A percentile compares a stretch with the other conserved stretches of the same genome.
Evolutionary conservation across 108 stramenopile genomes (phyloP).

Genomic region (Skeletonema potamos): DNA sequence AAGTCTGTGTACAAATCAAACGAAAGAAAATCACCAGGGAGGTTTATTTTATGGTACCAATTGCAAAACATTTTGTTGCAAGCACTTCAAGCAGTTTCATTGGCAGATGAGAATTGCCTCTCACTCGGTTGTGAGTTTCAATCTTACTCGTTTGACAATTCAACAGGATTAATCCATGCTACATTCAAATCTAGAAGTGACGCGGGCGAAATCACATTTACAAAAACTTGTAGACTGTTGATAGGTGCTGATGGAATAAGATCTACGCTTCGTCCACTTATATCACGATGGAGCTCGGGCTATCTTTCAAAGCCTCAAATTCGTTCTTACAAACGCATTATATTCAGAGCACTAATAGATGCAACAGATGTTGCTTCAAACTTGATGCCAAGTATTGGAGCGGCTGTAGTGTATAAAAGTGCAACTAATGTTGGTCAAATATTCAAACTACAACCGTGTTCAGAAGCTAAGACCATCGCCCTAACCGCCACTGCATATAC

Average conservation of each 20-base stretch:
- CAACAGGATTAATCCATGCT: background rate
- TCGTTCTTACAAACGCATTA: conserved; percentile 8
- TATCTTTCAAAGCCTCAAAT: background rate
- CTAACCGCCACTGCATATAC: conserved; percentile 2
- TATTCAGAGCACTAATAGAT: conserved; percentile 7
- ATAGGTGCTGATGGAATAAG: conserved; percentile 12
- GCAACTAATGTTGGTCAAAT: conserved; percentile 9
- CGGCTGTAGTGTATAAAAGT: conserved; percentile 9
- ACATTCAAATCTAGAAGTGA: background rate
- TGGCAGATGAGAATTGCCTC: background rate
- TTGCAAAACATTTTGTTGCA: conserved; percentile 7
- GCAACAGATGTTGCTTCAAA: background rate
- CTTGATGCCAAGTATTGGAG: background rate
- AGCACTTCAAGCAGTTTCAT: background rate
- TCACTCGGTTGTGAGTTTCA: conserved; percentile 7
- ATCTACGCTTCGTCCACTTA: background rate
- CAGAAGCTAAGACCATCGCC: background rate
- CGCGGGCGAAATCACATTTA: background rate
- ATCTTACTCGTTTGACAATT: conserved; percentile 2
- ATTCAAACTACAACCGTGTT: conserved; percentile 6
- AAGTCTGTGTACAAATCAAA: background rate
- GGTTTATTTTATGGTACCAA: conserved; percentile 14
- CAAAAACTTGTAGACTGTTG: conserved; percentile 2
- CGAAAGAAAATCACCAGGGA: background rate
- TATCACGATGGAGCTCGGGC: background rate